A percentile compares a stretch with the other conserved stretches of the same genome.
These are phyloP conservation scores for Begonia masoniana DNA, from an alignment of 306 rosid species.

Conservation along the genomic window DNA sequence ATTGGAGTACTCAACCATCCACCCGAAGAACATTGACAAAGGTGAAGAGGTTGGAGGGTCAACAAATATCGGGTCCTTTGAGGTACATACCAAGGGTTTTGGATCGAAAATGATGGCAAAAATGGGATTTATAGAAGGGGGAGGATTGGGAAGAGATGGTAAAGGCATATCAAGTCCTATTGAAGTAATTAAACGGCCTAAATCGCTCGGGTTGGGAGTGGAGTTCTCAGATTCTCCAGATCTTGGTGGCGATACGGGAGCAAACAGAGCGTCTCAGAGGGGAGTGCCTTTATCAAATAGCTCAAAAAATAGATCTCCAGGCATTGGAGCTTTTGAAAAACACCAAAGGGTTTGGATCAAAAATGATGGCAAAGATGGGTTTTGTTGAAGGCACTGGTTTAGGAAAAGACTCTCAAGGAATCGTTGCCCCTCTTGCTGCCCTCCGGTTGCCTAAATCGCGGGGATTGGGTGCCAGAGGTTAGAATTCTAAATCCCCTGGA, in stretches of 20 bases:
- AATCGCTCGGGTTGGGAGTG: constrained; percentile 84
- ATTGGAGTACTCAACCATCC: constrained; percentile 17
- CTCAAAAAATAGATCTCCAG: constrained; percentile 7
- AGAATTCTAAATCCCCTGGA: neutral
- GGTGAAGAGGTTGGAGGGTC: constrained; percentile 21
- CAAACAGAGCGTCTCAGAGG: neutral
- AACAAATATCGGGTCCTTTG: constrained; percentile 46
- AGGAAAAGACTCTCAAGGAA: constrained; percentile 58
- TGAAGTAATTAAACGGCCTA: constrained; percentile 74
- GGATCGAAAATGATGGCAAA: constrained; percentile 96
- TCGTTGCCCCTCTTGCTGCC: constrained; percentile 40
- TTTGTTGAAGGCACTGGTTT: constrained; percentile 27
- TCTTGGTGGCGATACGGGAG: constrained; percentile 13
- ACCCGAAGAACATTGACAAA: constrained; percentile 23
- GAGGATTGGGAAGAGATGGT: constrained; percentile 77
- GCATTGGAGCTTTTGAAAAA: constrained; percentile 53
- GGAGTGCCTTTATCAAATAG: neutral
- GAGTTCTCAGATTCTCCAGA: constrained; percentile 32
- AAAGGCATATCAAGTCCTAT: constrained; percentile 73
- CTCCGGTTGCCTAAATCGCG: constrained; percentile 50
- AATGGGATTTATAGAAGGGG: constrained; percentile 82
- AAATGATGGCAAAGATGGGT: constrained; percentile 94
- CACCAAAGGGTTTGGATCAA: constrained; percentile 86
- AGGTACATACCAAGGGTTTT: constrained; percentile 85
- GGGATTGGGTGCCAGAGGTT: constrained; percentile 69